Evolutionary conservation across 805 yeast species (phyloP).

Genomic region (Metschnikowia gelsemii): DNA sequence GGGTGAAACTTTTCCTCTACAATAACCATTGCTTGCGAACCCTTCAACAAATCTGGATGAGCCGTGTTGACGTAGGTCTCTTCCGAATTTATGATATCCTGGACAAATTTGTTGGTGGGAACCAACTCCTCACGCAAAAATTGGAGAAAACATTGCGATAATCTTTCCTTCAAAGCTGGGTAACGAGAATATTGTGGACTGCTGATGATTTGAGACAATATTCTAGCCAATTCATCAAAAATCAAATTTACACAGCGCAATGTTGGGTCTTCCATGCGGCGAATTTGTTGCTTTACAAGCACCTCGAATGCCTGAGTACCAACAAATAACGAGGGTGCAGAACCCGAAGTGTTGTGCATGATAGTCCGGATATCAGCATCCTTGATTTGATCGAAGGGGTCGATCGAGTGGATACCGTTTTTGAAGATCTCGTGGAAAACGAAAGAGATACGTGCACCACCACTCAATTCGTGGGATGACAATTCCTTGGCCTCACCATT

Average conservation of each 20-base stretch:
- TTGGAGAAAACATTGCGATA: conserved; percentile 74
- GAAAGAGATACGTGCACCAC: conserved; percentile 96
- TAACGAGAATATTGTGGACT: conserved; percentile 84
- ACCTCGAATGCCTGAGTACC: conserved; percentile 98
- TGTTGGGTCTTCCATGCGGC: conserved; percentile 91
- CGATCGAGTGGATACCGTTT: conserved; percentile 86
- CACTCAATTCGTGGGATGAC: conserved; percentile 85
- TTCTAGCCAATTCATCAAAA: conserved; percentile 92
- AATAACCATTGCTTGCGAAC: conserved; percentile 90
- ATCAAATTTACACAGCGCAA: conserved; percentile 84
- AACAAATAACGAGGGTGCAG: conserved; percentile 91
- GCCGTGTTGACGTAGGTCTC: conserved; percentile 96
- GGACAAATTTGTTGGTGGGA: conserved; percentile 85
- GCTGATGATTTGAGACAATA: conserved; percentile 76
- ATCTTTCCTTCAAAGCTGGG: conserved; percentile 85
- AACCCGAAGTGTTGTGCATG: conserved; percentile 94
- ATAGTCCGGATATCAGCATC: conserved; percentile 96
- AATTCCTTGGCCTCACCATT: conserved; percentile 93
- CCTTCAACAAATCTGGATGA: conserved; percentile 93
- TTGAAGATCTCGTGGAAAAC: conserved; percentile 95
- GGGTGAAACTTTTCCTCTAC: conserved; percentile 86
- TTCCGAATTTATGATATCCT: conserved; percentile 80
- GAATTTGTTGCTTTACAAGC: conserved; percentile 71
- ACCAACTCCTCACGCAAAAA: conserved; percentile 73
- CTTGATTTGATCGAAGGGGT: conserved; percentile 94